Percentiles rank a stretch among this genome's conserved stretches.
These are phyloP conservation scores for Suaeda aralocaspica DNA, from an alignment of 148 eudicot genomes.

Conservation along the genomic window DNA sequence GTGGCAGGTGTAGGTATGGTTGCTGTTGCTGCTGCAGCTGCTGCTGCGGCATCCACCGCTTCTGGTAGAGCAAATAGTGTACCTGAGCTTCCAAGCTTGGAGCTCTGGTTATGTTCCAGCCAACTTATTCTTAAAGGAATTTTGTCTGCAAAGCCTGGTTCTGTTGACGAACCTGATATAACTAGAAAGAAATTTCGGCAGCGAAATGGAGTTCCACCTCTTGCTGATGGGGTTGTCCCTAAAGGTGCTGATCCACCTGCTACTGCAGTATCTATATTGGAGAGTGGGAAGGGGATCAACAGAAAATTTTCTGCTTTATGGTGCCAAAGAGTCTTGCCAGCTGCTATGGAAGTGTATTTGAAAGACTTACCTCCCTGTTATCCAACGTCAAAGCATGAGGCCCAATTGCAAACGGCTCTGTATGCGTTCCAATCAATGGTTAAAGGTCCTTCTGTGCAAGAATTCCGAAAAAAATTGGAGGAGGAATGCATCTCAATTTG, in stretches of 20 bases:
- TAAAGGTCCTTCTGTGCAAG: conserved; percentile 71
- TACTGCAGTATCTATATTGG: conserved; percentile 56
- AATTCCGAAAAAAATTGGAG: conserved; percentile 61
- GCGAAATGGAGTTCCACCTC: conserved; percentile 37
- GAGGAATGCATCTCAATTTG: conserved; percentile 73
- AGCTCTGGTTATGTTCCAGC: conserved; percentile 71
- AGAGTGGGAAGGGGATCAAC: conserved; percentile 54
- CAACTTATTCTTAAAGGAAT: conserved; percentile 57
- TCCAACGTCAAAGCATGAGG: conserved; percentile 69
- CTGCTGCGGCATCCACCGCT: conserved; percentile 84
- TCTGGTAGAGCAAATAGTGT: conserved; percentile 55
- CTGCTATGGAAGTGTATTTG: conserved; percentile 77
- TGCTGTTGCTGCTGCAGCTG: conserved; percentile 92
- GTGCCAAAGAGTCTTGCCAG: conserved; percentile 76
- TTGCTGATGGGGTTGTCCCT: conserved; percentile 40
- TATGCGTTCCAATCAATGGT: conserved; percentile 65
- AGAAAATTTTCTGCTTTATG: conserved; percentile 63
- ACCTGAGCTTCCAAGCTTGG: conserved; percentile 81
- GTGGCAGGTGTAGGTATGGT: conserved; percentile 78
- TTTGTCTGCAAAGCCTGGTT: conserved; percentile 49
- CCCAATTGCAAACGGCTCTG: conserved; percentile 68
- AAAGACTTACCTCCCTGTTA: conserved; percentile 70
- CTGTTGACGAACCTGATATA: conserved; percentile 37
- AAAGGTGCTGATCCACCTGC: conserved; percentile 49
- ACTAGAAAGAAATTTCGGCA: conserved; percentile 42